A percentile compares a stretch with the other conserved stretches of the same genome.
Conservation (phyloP, 2,329 filamentous ascomycete genomes). For the Arthrobotrys iridis region DNA sequence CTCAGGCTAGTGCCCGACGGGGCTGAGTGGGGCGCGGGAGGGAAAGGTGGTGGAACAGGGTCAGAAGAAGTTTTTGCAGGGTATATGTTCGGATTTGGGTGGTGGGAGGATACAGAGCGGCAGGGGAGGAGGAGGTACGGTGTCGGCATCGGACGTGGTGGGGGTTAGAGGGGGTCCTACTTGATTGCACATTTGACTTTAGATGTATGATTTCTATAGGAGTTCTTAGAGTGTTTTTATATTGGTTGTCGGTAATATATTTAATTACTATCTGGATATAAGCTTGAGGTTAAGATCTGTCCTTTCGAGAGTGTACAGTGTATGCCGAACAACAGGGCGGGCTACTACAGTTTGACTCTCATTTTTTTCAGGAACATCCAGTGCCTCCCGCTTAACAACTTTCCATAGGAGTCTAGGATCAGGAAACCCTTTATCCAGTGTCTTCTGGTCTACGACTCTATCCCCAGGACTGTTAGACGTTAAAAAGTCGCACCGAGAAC, state of each 20-base stretch:
- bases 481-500: conserved; percentile 28
- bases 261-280: neutral
- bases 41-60: conserved; percentile 48
- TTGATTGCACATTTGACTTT: neutral
- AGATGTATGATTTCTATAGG: neutral
- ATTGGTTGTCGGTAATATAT: neutral
- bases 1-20: conserved; percentile 57
- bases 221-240: neutral
- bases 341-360: neutral
- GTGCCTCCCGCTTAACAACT: conserved; percentile 1
- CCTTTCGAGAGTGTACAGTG: conserved; percentile 32
- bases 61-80: conserved; percentile 49
- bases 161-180: neutral
- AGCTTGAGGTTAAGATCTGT: neutral
- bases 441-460: neutral
- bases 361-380: conserved; percentile 24
- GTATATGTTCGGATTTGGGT: conserved; percentile 55
- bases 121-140: conserved; percentile 35
- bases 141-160: conserved; percentile 34
- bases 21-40: conserved; percentile 58
- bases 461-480: neutral
- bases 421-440: neutral
- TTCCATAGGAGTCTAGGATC: conserved; percentile 26
- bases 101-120: conserved; percentile 44
- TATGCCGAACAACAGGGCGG: conserved; percentile 22